Conservation (phyloP, 805 yeast genomes). For the Wickerhamiella sorbophila region DNA sequence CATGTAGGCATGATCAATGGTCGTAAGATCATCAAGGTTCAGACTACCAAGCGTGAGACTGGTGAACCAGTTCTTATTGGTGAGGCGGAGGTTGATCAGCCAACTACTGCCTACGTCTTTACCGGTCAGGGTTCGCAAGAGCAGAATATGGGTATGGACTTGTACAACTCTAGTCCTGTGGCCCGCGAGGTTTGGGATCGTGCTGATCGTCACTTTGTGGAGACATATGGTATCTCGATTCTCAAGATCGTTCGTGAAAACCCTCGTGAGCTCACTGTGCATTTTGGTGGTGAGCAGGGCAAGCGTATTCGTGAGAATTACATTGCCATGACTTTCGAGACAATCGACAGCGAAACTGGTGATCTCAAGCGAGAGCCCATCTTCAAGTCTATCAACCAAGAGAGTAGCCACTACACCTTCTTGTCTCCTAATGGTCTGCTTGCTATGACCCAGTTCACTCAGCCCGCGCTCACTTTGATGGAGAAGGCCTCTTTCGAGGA, state of each 20-base stretch:
- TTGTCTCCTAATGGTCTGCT: conserved; percentile 86
- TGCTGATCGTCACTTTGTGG: conserved; percentile 85
- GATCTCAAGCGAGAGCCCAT: conserved; percentile 80
- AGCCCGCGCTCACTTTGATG: conserved; percentile 98
- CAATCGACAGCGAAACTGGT: conserved; percentile 65
- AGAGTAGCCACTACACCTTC: conserved; percentile 76
- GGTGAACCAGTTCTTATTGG: conserved; percentile 69
- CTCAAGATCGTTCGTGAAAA: conserved; percentile 89
- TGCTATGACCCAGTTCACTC: conserved; percentile 97
- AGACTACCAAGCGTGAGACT: conserved; percentile 70
- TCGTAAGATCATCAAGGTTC: conserved; percentile 89
- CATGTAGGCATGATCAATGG: conserved; percentile 99
- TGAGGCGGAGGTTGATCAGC: conserved; percentile 98
- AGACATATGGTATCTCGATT: conserved; percentile 94
- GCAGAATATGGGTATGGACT: conserved; percentile 99
- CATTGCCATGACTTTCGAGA: conserved; percentile 94
- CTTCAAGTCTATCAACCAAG: conserved; percentile 77
- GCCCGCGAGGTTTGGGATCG: conserved; percentile 96
- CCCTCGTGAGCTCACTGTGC: conserved; percentile 89
- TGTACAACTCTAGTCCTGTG: conserved; percentile 77
- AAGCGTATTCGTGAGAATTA: conserved; percentile 88
- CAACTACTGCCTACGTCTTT: conserved; percentile 88
- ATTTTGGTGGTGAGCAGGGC: conserved; percentile 97
- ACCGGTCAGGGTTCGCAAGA: conserved; percentile 99
- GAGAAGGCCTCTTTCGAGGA: conserved; percentile 98